These are phyloP conservation scores for Moniliophthora roreri DNA, from an alignment of 1,284 basidiomycete species.

Conservation along the genomic window DNA sequence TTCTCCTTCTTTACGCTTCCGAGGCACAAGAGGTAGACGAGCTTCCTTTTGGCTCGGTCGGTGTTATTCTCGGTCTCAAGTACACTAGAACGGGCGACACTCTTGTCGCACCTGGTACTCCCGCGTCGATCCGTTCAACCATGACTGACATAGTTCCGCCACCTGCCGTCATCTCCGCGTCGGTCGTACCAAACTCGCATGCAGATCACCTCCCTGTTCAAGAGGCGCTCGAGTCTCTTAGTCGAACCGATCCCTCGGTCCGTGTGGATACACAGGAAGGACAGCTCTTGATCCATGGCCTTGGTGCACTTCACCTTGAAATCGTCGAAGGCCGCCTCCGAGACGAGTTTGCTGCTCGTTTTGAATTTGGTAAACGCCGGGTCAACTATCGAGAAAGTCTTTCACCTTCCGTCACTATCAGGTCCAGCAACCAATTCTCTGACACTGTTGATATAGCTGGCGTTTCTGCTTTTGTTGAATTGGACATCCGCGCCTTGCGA, in stretches of 20 bases:
- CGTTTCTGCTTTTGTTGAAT: constrained; percentile 43
- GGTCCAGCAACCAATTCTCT: background rate
- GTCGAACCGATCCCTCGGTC: constrained; percentile 86
- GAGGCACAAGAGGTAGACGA: constrained; percentile 80
- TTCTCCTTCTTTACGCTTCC: constrained; percentile 81
- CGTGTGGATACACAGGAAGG: constrained; percentile 78
- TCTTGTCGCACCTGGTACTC: constrained; percentile 50
- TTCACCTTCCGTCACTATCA: constrained; percentile 29
- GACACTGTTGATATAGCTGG: constrained; percentile 17
- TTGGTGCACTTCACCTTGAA: constrained; percentile 85
- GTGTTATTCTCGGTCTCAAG: constrained; percentile 81
- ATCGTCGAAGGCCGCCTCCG: constrained; percentile 79
- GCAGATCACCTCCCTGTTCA: constrained; percentile 77
- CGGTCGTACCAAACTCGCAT: constrained; percentile 80
- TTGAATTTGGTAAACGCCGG: constrained; percentile 74
- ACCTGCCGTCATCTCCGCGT: constrained; percentile 75
- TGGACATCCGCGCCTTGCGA: constrained; percentile 53
- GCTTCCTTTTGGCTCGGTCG: constrained; percentile 81
- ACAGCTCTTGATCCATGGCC: constrained; percentile 80
- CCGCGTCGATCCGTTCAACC: constrained; percentile 36
- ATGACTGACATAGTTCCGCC: constrained; percentile 73
- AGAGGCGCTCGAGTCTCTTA: constrained; percentile 70
- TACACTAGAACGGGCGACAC: constrained; percentile 90
- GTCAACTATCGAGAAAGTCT: constrained; percentile 82
- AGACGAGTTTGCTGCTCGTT: constrained; percentile 80